Evolutionary conservation across 2,329 filamentous ascomycete species (phyloP).

Genomic region (Clonostachys rhizophaga): DNA sequence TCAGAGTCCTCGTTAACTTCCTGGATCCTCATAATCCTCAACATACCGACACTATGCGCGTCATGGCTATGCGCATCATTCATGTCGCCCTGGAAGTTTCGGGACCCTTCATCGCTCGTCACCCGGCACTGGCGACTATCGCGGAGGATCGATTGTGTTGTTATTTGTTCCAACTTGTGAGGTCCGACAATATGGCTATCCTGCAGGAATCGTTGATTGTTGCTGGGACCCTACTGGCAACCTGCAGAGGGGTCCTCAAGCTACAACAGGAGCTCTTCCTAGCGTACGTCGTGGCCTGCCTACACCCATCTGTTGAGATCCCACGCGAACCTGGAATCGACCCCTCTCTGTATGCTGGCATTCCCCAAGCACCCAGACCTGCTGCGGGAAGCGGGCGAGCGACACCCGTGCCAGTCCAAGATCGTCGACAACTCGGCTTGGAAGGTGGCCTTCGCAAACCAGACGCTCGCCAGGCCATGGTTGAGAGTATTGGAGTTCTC

Average conservation of each 20-base stretch:
- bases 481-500: conserved; percentile 89
- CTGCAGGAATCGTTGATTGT: conserved; percentile 90
- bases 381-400: conserved; percentile 86
- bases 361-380: conserved; percentile 85
- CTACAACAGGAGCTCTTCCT: conserved; percentile 95
- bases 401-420: conserved; percentile 87
- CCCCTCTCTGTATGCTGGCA: conserved; percentile 84
- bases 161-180: conserved; percentile 91
- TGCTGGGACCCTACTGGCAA: conserved; percentile 83
- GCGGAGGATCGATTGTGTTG: conserved; percentile 92
- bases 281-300: conserved; percentile 87
- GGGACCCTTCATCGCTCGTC: conserved; percentile 88
- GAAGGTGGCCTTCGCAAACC: conserved; percentile 90
- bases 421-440: conserved; percentile 86
- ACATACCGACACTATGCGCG: conserved; percentile 90
- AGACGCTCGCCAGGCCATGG: conserved; percentile 96
- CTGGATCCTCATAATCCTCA: conserved; percentile 89
- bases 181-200: conserved; percentile 94
- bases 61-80: conserved; percentile 96
- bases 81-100: conserved; percentile 96
- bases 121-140: conserved; percentile 80
- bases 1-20: conserved; percentile 88
- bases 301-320: conserved; percentile 92
- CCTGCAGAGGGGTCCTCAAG: conserved; percentile 86
- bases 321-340: conserved; percentile 87